Evolutionary conservation across 495 filamentous ascomycete species (phyloP), one percentile per base, ranked within the genome.

Genomic region (Neurospora sp.): DNA sequence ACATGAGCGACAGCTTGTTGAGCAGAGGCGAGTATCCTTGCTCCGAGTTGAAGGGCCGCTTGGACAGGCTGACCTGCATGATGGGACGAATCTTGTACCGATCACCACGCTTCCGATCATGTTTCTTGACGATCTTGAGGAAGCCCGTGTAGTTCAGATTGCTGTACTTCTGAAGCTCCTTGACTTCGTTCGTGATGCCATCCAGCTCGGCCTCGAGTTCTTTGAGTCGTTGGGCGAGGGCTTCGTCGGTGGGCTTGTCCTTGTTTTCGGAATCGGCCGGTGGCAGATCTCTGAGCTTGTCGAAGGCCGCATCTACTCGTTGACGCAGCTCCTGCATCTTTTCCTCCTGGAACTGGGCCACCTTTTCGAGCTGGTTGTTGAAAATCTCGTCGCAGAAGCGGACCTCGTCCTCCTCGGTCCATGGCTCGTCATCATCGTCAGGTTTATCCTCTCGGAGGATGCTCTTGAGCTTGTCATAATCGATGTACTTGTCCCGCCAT

Each of bases 111-210:
- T 93, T 95, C 69, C 96, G 91, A 79, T 99, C 96, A 83, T 99
- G 96, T 81, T 99, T 99, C 88, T 99, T 99, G 35, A 92, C 94
- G 37, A 97, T 96, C 85, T 99, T 99, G 76, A 98, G 87, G 80
- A 98, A 97, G 39, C 94, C 96, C 11, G 96, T 97, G 82, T 97
- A 99, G 81, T 99, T 99, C 82, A 97, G 90, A 35, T 92, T 93
- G 79, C 93, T 96, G 82, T 94, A 99, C 79, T 94, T 97, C 81
- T 97, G 93, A 73, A 99, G 85, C 82, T 97, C 92, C 79, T 91
- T 96, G 76, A 94, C 91, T 81, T 99, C 94, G 79, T 92, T 91
- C 20, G 92, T 93, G 80, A 99, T 96, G 18, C 79, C 78, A 79
- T 98, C 96, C 48, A 99, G 86, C 80, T 98, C 93, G 42, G 85